Base-by-base conservation (phyloP, 192 early-diverging fungal species). In the Chytriomyces confervae region DNA sequence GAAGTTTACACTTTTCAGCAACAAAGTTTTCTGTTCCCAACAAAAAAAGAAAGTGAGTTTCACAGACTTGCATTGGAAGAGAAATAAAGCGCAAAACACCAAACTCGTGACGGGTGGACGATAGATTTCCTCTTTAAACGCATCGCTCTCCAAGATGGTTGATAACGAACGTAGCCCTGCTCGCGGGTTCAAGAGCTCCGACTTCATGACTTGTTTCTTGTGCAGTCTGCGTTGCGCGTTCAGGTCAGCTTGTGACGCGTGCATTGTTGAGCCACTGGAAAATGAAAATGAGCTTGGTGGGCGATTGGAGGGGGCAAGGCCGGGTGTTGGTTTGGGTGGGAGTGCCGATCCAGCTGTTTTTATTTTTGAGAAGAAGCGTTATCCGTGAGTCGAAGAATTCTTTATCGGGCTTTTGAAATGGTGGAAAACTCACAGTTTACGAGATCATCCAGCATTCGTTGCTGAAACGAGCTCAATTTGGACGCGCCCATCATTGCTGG, bases 401-500 rank as follows among this genome's bases (percentile, higher is more conserved):
- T 64, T 16, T 16, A 57, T 60, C 36, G 36, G 36, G 36, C 3
- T 20, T 47, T 64, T 46, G 47, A 24, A 49, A 69, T 75, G 24
- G 16, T 69, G 43, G 20, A 24, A 2, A 36, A 70, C 36, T 46
- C 44, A 84, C 75, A 24, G 60, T 53, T 50, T 24, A 82, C 45
- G 66, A 84, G 63, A 60, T 62, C 43, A 43, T 86, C 84, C 6
- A 84, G 77, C 51, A 76, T 80, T 7, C 74, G 45, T 66, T 87
- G 86, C 62, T 87, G 86, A 2, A 75, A 76, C 29, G 47, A 61
- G 0, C 75, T 74, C 46, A 87, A 84, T 75, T 87, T 87, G n/a
- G 86, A 87, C 4, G 77, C 8, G 18, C 75, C 77, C 83, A 87
- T 87, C 83, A 87, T 85, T 44, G 80, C 85, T 86, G 57, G 53